Evolutionary conservation across 1,284 basidiomycete species (phyloP), one percentile per base, ranked within the genome.

Genomic region (Malassezia globosa): DNA sequence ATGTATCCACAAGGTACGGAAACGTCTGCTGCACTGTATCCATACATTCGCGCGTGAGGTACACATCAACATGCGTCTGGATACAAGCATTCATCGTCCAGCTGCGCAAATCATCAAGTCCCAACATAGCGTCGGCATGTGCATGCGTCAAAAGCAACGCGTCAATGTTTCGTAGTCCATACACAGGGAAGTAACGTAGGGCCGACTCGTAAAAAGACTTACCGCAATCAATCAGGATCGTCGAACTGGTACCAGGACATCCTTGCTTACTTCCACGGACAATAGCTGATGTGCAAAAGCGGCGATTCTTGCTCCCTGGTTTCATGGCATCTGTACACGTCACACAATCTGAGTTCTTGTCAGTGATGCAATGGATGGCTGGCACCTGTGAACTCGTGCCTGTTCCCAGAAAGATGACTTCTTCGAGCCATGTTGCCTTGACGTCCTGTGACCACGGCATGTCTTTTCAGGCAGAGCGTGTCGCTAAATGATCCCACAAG

Each of bases 201-300:
- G 59, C 60, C 11, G 60, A 59, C 11, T 49, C 46, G 38, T 68
- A 66, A 41, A 69, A 69, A 3, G 65, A 68, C 44, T 65, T 65
- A 7, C 66, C 66, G 40, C 63, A 65, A 44, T 69, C 66, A 45
- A 69, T 66, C n/a, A 69, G 37, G 29, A 69, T 61, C 22, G 56
- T 55, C 14, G 54, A 60, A 18, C 13, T 24, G 13, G 54, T 42
- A 1, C 48, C 42, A 1, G 37, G 38, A 23, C 46, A 49, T 5
- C 48, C 40, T 8, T 48, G 42, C 10, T 46, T 36, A 2, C 54
- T 45, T 16, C 66, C 66, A 8, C 63, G 47, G 0, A 59, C 42
- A 24, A 57, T 50, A 14, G 46, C 56, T 7, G 53, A 51, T 7
- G 60, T 63, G 27, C 64, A 67, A 6, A 60, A 58, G 37, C 66